Evolutionary conservation across 176 grass and related monocot genomes (phyloP).

Genomic region (Juncus effusus): DNA sequence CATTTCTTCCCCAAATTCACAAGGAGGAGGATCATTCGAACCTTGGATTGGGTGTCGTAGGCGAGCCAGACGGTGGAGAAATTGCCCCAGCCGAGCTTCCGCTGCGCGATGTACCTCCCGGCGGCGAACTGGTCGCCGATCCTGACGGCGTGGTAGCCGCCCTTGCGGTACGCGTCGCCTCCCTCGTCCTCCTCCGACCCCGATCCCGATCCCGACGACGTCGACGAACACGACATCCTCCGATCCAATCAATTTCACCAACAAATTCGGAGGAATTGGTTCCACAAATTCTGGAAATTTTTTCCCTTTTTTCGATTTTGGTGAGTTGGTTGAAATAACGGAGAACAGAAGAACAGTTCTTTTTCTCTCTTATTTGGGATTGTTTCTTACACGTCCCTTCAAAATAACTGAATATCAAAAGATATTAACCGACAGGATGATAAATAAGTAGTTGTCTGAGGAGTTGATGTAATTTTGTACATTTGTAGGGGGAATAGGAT

Average conservation of each 20-base stretch:
- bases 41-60: conserved; percentile 66
- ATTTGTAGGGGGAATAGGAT: background rate
- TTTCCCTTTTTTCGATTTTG: conserved; percentile 3
- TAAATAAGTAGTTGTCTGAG: background rate
- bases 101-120: conserved; percentile 76
- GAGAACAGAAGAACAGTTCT: conserved; percentile 21
- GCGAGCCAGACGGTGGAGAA: conserved; percentile 98
- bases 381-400: background rate
- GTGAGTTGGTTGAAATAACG: conserved; percentile 18
- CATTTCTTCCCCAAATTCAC: too few species aligned
- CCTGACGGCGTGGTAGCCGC: conserved; percentile 84
- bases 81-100: conserved; percentile 95
- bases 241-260: conserved; percentile 13
- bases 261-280: background rate
- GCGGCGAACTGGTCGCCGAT: conserved; percentile 71
- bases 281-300: conserved; percentile 5
- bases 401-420: conserved; percentile 6
- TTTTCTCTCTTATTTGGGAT: conserved; percentile 10
- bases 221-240: conserved; percentile 56
- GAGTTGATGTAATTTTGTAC: background rate
- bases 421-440: background rate
- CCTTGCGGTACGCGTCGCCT: conserved; percentile 87
- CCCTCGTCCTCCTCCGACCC: conserved; percentile 87
- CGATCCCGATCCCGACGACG: conserved; percentile 61
- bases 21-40: background rate